Evolutionary conservation across 352 stramenopile genomes (phyloP).

Genomic region (Globisporangium irregulare): DNA sequence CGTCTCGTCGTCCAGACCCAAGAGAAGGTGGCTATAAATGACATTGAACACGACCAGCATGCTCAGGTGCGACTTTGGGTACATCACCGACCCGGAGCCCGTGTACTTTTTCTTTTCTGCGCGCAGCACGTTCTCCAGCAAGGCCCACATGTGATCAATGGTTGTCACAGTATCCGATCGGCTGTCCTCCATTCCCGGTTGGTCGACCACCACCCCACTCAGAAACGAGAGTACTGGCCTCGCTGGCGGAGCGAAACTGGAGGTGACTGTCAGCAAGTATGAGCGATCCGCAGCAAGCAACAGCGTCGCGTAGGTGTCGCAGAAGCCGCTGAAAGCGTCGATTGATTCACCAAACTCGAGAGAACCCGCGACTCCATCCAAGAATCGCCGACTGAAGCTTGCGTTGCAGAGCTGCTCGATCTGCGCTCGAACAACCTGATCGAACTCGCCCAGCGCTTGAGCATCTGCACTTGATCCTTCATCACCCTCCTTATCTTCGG

Average conservation of each 20-base stretch:
- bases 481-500: not conserved
- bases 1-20: constrained; percentile 65
- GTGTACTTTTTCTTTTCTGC: constrained; percentile 13
- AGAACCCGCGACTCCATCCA: constrained; percentile 22
- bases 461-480: not conserved
- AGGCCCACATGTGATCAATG: constrained; percentile 41
- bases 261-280: constrained; percentile 44
- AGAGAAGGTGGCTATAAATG: constrained; percentile 61
- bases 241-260: constrained; percentile 44
- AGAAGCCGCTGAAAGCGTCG: constrained; percentile 30
- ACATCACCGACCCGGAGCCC: constrained; percentile 14
- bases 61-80: constrained; percentile 26
- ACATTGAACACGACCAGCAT: constrained; percentile 62
- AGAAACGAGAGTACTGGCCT: constrained; percentile 46
- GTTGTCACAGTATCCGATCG: not conserved
- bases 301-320: constrained; percentile 35
- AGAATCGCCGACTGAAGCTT: constrained; percentile 32
- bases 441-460: constrained; percentile 3
- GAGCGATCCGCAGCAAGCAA: constrained; percentile 37
- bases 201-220: constrained; percentile 44
- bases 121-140: constrained; percentile 22
- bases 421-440: constrained; percentile 14
- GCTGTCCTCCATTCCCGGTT: constrained; percentile 9
- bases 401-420: constrained; percentile 18
- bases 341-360: constrained; percentile 1